A percentile compares a stretch with the other conserved stretches of the same genome.
Conservation (phyloP, 2,329 filamentous ascomycete genomes). For the Cercospora beticola region DNA sequence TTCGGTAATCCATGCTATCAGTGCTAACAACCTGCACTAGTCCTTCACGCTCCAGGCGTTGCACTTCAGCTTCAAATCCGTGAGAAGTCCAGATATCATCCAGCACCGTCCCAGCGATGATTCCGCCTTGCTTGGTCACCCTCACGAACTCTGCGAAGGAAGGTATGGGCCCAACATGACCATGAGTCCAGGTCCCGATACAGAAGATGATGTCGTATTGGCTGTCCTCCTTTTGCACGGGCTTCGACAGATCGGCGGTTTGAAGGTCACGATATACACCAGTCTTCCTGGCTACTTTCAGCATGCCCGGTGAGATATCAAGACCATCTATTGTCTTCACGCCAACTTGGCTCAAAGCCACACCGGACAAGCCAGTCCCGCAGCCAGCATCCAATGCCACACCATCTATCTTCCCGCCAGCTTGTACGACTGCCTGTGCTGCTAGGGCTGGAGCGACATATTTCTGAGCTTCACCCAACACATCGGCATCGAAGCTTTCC, state of each 20-base stretch:
- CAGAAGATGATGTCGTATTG: conserved; percentile 54
- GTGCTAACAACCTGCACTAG: conserved; percentile 41
- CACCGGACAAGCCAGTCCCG: conserved; percentile 53
- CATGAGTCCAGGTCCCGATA: conserved; percentile 56
- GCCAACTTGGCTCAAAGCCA: conserved; percentile 46
- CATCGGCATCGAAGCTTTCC: conserved; percentile 44
- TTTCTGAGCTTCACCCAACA: conserved; percentile 37
- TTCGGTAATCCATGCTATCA: conserved; percentile 36
- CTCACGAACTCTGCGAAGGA: conserved; percentile 54
- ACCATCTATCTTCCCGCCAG: conserved; percentile 24
- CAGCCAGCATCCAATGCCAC: conserved; percentile 57
- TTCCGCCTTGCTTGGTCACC: conserved; percentile 48
- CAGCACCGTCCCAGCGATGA: conserved; percentile 54
- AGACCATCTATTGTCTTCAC: conserved; percentile 52
- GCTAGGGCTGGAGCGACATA: conserved; percentile 46
- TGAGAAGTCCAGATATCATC: conserved; percentile 51
- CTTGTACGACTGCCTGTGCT: conserved; percentile 36
- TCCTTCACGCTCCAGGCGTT: conserved; percentile 38
- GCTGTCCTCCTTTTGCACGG: conserved; percentile 42
- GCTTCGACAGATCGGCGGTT: conserved; percentile 49
- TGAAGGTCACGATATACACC: conserved; percentile 51
- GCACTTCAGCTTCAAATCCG: conserved; percentile 51
- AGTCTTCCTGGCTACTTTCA: conserved; percentile 49
- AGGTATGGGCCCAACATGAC: conserved; percentile 53
- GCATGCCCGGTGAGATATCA: conserved; percentile 55